Evolutionary conservation across 2,329 filamentous ascomycete species (phyloP).

Genomic region (Microthyrium microscopicum): DNA sequence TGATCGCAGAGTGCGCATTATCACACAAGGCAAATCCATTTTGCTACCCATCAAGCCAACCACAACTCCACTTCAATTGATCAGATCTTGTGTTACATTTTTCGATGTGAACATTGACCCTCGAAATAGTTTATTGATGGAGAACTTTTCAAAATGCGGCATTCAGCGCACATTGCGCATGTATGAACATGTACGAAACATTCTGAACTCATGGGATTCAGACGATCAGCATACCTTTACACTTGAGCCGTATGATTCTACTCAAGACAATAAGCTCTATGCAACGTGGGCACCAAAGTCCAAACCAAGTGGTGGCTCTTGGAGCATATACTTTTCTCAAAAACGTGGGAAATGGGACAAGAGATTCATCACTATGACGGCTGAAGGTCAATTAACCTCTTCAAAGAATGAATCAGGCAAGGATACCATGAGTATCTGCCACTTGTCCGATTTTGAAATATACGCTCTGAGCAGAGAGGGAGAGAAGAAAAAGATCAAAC

Average conservation of each 20-base stretch:
- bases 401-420: constrained; percentile 54
- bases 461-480: constrained; percentile 60
- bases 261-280: constrained; percentile 37
- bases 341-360: constrained; percentile 80
- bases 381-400: constrained; percentile 53
- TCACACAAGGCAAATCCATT: constrained; percentile 43
- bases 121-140: constrained; percentile 52
- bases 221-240: constrained; percentile 37
- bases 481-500: constrained; percentile 53
- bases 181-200: constrained; percentile 73
- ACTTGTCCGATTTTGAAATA: constrained; percentile 83
- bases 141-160: constrained; percentile 58
- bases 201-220: constrained; percentile 84
- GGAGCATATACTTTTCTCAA: constrained; percentile 66
- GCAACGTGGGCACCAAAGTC: constrained; percentile 44
- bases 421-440: constrained; percentile 55
- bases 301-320: constrained; percentile 47
- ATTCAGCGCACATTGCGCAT: constrained; percentile 68
- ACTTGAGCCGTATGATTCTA: constrained; percentile 3
- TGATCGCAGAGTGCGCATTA: constrained; percentile 43
- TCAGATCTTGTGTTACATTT: constrained; percentile 47
- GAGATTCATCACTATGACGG: constrained; percentile 55
- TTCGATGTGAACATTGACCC: constrained; percentile 49
- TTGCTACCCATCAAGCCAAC: constrained; percentile 55
- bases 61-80: constrained; percentile 58